phyloP scores from a whole-genome alignment of 768 basidiomycete genomes.

The Leccinellum rugosiceps region DNA sequence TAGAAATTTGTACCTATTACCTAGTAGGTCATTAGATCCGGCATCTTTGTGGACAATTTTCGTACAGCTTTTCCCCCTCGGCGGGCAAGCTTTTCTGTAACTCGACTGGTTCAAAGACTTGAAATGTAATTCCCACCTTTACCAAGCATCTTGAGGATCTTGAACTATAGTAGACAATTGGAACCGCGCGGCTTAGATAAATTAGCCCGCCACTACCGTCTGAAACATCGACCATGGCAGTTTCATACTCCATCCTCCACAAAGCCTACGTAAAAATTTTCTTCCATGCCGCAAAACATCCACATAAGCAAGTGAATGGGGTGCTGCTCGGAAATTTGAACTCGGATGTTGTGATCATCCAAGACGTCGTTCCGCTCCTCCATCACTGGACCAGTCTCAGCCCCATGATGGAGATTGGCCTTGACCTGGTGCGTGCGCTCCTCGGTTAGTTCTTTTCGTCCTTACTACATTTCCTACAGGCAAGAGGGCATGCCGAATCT shows the following conservation, averaged over 20 bases:
- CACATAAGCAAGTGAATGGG: constrained; percentile 72
- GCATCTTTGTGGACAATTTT: neutral
- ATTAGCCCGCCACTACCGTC: neutral
- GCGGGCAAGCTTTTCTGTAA: neutral
- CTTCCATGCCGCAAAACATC: constrained; percentile 79
- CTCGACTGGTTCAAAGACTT: neutral
- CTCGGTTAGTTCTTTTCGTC: neutral
- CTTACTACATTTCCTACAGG: constrained; percentile 37
- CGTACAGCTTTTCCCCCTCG: neutral
- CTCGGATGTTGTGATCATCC: constrained; percentile 42
- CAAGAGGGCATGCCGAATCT: constrained; percentile 55
- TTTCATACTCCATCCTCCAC: constrained; percentile 50
- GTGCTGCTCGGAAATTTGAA: constrained; percentile 61
- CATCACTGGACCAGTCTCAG: constrained; percentile 85
- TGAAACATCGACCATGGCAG: constrained; percentile 20
- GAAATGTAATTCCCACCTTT: too few relatives aligned
- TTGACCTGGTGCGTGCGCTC: constrained; percentile 57
- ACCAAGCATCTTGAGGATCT: too few relatives aligned
- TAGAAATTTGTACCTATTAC: neutral
- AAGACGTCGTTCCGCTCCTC: constrained; percentile 71
- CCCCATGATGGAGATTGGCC: constrained; percentile 84
- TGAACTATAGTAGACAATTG: too few relatives aligned
- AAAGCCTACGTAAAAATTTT: constrained; percentile 71
- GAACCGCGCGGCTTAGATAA: neutral
- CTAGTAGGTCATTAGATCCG: neutral